Percentiles rank a stretch among this genome's conserved stretches.
phyloP scores from a whole-genome alignment of 129 eudicot species.

The Calendula officinalis region DNA sequence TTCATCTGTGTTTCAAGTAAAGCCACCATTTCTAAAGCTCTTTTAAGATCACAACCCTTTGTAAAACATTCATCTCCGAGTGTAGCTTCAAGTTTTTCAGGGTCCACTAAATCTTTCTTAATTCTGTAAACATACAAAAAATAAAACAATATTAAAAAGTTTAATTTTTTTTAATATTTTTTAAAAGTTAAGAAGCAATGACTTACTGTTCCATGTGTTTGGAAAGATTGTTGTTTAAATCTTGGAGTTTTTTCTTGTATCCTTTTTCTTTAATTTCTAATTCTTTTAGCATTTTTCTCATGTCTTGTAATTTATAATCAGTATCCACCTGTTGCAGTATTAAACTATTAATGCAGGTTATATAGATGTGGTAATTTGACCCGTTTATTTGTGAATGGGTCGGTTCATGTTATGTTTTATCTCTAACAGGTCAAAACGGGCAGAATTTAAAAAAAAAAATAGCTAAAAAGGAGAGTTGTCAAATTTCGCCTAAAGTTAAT shows the following conservation, averaged over 20 bases:
- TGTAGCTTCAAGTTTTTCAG: slow-evolving; percentile 78
- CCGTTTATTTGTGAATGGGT: too few relatives aligned
- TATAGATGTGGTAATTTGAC: too few relatives aligned
- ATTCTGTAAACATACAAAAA: slow-evolving; percentile 46
- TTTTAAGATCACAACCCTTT: slow-evolving; percentile 58
- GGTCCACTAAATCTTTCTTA: slow-evolving; percentile 79
- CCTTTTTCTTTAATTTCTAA: slow-evolving; percentile 81
- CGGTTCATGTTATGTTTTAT: too few relatives aligned
- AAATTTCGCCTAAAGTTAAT: too few relatives aligned
- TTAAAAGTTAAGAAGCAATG: background rate
- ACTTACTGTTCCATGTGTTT: slow-evolving; percentile 96
- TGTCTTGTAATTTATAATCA: slow-evolving; percentile 88
- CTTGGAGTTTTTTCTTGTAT: slow-evolving; percentile 73
- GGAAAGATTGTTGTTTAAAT: slow-evolving; percentile 46
- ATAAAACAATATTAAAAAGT: background rate
- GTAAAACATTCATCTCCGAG: slow-evolving; percentile 62
- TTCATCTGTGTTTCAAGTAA: slow-evolving; percentile 87
- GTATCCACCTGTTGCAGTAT: slow-evolving; percentile 71
- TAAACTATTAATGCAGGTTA: slow-evolving; percentile 6
- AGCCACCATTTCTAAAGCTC: slow-evolving; percentile 78
- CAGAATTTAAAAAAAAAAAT: too few relatives aligned
- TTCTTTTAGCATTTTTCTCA: slow-evolving; percentile 71
- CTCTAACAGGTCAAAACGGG: too few relatives aligned
- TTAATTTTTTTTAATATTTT: background rate
- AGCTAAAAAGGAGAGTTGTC: too few relatives aligned